Base-by-base conservation (phyloP, 768 basidiomycete species). In the Leucogyrophana mollusca region DNA sequence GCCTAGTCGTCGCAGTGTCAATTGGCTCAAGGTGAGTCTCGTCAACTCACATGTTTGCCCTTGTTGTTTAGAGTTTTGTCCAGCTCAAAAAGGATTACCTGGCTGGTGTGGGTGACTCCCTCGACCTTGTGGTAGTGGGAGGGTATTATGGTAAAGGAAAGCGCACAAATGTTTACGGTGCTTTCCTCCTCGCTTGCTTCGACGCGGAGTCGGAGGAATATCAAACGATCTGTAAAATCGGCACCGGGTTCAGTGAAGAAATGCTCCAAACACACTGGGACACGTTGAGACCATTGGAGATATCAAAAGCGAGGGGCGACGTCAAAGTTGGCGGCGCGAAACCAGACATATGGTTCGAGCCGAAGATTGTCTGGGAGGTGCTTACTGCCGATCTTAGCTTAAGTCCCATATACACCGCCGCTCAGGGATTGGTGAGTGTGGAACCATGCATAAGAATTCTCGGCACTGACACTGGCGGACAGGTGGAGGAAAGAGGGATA, bases 1-100 rank as follows among this genome's bases (percentile, higher is more conserved):
- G 67, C 96, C 96, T 8, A 95, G 92, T 65, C 73, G 95, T 47
- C 75, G 96, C 33, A 94, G 90, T 69, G 87, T 97, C 45, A 97
- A 98, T 61, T 99, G 96, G 96, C 72, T 99, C 13, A 99, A 99
- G 82, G 95, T 93, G 64, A 54, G 45, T 44, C 16, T 11, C 23
- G n/a, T 11, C 2, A 5, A 25, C 43, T 3, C 4, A 27, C 10
- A 30, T 32, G 16, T 7, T 23, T 11, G 14, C 39, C n/a, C 18
- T 32, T 13, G 40, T 10, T 34, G 24, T 33, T 56, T 54, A 49
- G 33, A 9, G 20, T 9, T 37, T 14, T 25, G 25, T 43, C 25
- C 62, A 99, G 95, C 79, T 99, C 56, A 99, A 99, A 74, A 98
- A 99, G 61, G 96, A 98, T 65, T 99, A 98, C 64, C 79, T 99